Evolutionary conservation across 768 basidiomycete species (phyloP), one percentile per base, ranked within the genome.

Genomic region (Hygrophoropsis aurantiaca): DNA sequence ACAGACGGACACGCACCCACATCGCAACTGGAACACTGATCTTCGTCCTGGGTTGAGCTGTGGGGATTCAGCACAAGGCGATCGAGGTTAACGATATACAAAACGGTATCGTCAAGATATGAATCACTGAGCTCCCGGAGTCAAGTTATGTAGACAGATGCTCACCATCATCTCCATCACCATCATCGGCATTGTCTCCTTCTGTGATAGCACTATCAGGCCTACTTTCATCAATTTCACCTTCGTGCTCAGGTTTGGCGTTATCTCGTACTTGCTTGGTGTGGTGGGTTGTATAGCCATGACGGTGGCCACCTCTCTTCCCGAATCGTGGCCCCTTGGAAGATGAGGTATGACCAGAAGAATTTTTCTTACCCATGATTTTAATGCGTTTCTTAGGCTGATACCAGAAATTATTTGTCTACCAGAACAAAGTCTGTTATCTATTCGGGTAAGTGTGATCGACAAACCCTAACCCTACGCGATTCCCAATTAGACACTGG

Each of bases 21-120:
- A 97, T 97, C 27, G 91, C 94, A 3, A 97, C 85, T 2, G 92
- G 91, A 10, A 97, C 81, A 16, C 76, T 69, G 32, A 82, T 81
- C 33, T n/a, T 52, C 51, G 26, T 57, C 53, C 20, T 46, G 48
- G 51, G 30, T 1, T 20, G 36, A 37, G 18, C n/a, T 36, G 24
- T 49, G 15, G 47, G 38, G 34, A 6, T 7, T 32, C 21, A 16
- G 40, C 11, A 45, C 13, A 19, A 27, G n/a, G n/a, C n/a, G n/a
- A n/a, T n/a, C n/a, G n/a, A n/a, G n/a, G n/a, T n/a, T n/a, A n/a
- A n/a, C n/a, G n/a, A n/a, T n/a, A n/a, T n/a, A n/a, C n/a, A n/a
- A n/a, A n/a, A n/a, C n/a, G n/a, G n/a, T n/a, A n/a, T n/a, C n/a
- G n/a, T n/a, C n/a, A n/a, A n/a, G n/a, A n/a, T n/a, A n/a, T n/a